phyloP scores from a whole-genome alignment of 2,329 filamentous ascomycete genomes.

The Beauveria pseudobassiana region DNA sequence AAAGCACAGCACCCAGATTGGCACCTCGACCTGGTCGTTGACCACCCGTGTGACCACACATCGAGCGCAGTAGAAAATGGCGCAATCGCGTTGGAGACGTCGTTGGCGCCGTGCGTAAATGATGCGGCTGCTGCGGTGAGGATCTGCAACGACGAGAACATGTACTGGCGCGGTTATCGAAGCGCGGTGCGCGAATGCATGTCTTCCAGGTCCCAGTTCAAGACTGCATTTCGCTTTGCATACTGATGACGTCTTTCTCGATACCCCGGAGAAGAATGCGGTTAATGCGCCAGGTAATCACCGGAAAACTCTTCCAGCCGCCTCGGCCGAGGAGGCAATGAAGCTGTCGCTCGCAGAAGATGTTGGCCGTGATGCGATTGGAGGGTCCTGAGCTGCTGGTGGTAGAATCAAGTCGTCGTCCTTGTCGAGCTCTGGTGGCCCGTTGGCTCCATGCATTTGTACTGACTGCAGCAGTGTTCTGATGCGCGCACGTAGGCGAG shows the following conservation, averaged over 20 bases:
- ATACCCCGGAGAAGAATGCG: conserved; percentile 38
- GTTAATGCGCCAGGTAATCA: conserved; percentile 33
- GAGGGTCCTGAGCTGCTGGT: conserved; percentile 21
- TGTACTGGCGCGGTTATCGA: conserved; percentile 45
- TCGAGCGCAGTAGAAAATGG: conserved; percentile 46
- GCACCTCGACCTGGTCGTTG: conserved; percentile 30
- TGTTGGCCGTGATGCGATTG: background rate
- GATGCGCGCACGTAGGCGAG: conserved; percentile 30
- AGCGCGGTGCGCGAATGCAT: conserved; percentile 43
- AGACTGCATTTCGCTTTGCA: conserved; percentile 39
- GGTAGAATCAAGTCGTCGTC: conserved; percentile 27
- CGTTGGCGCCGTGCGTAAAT: conserved; percentile 50
- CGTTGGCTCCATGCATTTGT: conserved; percentile 19
- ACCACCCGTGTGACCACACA: conserved; percentile 38
- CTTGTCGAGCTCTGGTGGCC: conserved; percentile 20
- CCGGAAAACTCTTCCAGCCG: conserved; percentile 32
- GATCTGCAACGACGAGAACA: conserved; percentile 41
- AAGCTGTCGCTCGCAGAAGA: conserved; percentile 16
- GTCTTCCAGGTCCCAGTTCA: conserved; percentile 39
- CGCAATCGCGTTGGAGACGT: conserved; percentile 45
- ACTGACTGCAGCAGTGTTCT: conserved; percentile 27
- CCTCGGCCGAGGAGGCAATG: conserved; percentile 25
- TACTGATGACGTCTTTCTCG: conserved; percentile 39
- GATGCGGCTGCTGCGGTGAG: conserved; percentile 46
- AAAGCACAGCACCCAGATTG: conserved; percentile 42